phyloP scores from a whole-genome alignment of 768 basidiomycete genomes.

The Leccinellum rugosiceps region DNA sequence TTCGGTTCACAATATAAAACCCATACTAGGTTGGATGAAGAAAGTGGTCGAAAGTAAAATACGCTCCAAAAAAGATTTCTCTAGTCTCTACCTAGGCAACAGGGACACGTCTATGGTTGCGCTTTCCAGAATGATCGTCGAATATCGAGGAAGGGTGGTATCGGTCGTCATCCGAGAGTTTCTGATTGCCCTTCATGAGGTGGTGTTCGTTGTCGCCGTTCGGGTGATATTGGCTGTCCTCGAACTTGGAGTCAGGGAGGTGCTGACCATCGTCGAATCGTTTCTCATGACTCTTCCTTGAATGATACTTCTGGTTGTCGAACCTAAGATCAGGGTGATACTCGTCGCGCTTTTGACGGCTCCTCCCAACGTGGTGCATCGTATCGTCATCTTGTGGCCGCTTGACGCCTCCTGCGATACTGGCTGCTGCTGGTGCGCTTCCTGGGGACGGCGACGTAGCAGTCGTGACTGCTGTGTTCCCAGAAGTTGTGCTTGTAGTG shows the following conservation, averaged over 20 bases:
- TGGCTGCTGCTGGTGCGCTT: neutral
- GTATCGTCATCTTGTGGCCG: neutral
- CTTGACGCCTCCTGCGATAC: neutral
- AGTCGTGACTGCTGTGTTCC: neutral
- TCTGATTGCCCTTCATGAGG: neutral
- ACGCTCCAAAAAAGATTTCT: neutral
- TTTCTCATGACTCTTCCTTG: neutral
- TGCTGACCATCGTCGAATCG: conserved; percentile 14
- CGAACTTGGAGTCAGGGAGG: conserved; percentile 6
- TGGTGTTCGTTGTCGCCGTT: neutral
- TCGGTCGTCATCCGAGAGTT: neutral
- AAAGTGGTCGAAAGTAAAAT: conserved; percentile 9
- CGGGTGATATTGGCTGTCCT: neutral
- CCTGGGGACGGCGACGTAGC: neutral
- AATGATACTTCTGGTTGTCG: conserved; percentile 7
- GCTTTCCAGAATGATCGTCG: conserved; percentile 9
- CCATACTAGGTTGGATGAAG: conserved; percentile 2
- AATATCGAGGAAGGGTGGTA: neutral
- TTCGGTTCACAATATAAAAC: neutral
- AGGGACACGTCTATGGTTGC: neutral
- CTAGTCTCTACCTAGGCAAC: neutral
- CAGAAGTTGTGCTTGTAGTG: neutral
- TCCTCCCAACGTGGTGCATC: neutral
- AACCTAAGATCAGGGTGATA: conserved; percentile 6
- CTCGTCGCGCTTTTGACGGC: conserved; percentile 1